A percentile compares a stretch with the other conserved stretches of the same genome.
Conservation (phyloP, 169 alveolate genomes). For the Cryptosporidium viatorum region DNA sequence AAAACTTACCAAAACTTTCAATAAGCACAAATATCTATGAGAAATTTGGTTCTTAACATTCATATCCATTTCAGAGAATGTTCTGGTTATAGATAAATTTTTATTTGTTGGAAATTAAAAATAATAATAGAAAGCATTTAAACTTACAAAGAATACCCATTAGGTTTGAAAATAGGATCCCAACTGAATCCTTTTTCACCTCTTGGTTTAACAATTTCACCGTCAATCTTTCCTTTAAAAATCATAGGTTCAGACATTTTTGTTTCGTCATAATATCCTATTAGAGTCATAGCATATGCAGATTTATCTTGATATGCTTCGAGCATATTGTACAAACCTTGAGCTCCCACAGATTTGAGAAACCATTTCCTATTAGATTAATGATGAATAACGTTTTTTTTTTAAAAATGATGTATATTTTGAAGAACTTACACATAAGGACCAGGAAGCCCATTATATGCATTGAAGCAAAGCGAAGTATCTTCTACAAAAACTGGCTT, state of each 20-base stretch:
- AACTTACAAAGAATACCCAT: slow-evolving; percentile 38
- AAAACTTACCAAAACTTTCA: slow-evolving; percentile 32
- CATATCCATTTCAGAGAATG: slow-evolving; percentile 53
- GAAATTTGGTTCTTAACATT: slow-evolving; percentile 39
- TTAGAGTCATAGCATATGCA: slow-evolving; percentile 88
- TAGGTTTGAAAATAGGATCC: slow-evolving; percentile 66
- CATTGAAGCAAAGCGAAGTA: slow-evolving; percentile 92
- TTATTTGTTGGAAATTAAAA: not conserved
- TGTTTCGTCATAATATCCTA: slow-evolving; percentile 82
- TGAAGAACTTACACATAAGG: slow-evolving; percentile 88
- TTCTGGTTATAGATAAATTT: slow-evolving; percentile 2
- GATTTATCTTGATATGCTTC: slow-evolving; percentile 87
- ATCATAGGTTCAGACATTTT: slow-evolving; percentile 81
- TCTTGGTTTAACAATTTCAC: slow-evolving; percentile 87
- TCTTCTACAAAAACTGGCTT: slow-evolving; percentile 91
- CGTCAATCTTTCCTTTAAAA: slow-evolving; percentile 87
- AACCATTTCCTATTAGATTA: slow-evolving; percentile 87
- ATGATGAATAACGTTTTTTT: not conserved
- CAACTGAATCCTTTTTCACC: slow-evolving; percentile 81
- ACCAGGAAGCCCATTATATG: slow-evolving; percentile 93
- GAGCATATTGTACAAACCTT: slow-evolving; percentile 89
- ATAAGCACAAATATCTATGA: slow-evolving; percentile 30
- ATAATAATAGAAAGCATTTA: not conserved
- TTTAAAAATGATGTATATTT: too few species aligned
- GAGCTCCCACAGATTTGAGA: slow-evolving; percentile 86